These are phyloP conservation scores for Kalmusia sp. DNA, from an alignment of 2,329 filamentous ascomycete species.

Conservation along the genomic window DNA sequence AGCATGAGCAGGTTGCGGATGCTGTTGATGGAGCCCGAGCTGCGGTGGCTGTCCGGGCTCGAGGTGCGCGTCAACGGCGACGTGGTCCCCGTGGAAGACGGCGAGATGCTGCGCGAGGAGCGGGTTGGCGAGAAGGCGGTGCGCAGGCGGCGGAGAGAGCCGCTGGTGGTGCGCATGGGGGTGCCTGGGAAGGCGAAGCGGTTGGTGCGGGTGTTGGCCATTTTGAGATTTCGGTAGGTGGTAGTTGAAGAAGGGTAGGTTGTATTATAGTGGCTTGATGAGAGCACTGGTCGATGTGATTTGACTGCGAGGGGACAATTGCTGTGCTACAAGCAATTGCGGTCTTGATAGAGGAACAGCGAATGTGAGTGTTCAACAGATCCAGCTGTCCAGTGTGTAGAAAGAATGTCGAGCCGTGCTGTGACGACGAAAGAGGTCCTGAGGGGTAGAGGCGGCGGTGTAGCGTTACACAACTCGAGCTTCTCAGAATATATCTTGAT, in stretches of 20 bases:
- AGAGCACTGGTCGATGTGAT: no score
- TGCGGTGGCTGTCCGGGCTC: constrained; percentile 36
- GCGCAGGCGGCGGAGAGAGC: constrained; percentile 40
- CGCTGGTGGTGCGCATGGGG: constrained; percentile 36
- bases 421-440: neutral
- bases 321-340: constrained; percentile 17
- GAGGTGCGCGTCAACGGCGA: constrained; percentile 39
- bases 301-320: constrained; percentile 7
- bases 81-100: constrained; percentile 33
- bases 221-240: constrained; percentile 24
- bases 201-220: constrained; percentile 44
- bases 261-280: neutral
- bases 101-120: constrained; percentile 35
- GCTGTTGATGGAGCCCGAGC: constrained; percentile 25
- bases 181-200: constrained; percentile 47
- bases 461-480: neutral
- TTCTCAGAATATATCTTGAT: neutral
- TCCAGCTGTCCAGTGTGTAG: constrained; percentile 21
- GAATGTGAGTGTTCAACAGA: constrained; percentile 20
- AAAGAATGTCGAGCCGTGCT: neutral
- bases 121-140: constrained; percentile 46
- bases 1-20: constrained; percentile 42
- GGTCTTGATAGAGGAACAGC: constrained; percentile 1
- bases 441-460: neutral
- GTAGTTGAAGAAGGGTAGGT: constrained; percentile 9